phyloP scores from a whole-genome alignment of 805 yeast genomes.

The Candida tibetensis region DNA sequence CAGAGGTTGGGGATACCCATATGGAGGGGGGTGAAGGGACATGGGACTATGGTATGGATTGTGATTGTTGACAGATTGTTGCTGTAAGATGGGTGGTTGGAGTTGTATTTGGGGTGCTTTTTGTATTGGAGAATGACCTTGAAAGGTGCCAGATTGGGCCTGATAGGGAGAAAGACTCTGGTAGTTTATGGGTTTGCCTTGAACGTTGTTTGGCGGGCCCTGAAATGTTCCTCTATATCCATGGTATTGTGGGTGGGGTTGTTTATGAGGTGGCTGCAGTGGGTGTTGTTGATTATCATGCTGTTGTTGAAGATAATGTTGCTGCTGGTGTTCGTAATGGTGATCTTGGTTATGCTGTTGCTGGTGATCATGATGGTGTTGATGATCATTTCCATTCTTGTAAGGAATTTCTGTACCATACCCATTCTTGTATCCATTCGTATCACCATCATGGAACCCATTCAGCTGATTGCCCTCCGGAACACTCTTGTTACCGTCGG shows the following conservation, averaged over 20 bases:
- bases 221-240: too few relatives aligned
- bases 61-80: not conserved
- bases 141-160: not conserved
- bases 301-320: not conserved
- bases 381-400: not conserved
- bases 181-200: too few relatives aligned
- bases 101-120: not conserved
- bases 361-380: not conserved
- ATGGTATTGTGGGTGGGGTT: too few relatives aligned
- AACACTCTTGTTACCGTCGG: too few relatives aligned
- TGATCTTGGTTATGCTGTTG: not conserved
- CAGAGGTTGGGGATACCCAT: not conserved
- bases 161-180: not conserved
- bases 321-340: not conserved
- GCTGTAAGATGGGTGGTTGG: not conserved
- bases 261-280: conserved; percentile 1
- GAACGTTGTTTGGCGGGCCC: too few relatives aligned
- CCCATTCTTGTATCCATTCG: not conserved
- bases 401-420: not conserved
- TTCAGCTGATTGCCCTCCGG: too few relatives aligned
- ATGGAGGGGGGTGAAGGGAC: not conserved
- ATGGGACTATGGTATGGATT: not conserved
- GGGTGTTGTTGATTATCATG: not conserved
- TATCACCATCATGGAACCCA: not conserved
- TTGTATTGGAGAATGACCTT: not conserved